Evolutionary conservation across 2,329 filamentous ascomycete species (phyloP), one percentile per base, ranked within the genome.

Genomic region (Colletotrichum spinosum): DNA sequence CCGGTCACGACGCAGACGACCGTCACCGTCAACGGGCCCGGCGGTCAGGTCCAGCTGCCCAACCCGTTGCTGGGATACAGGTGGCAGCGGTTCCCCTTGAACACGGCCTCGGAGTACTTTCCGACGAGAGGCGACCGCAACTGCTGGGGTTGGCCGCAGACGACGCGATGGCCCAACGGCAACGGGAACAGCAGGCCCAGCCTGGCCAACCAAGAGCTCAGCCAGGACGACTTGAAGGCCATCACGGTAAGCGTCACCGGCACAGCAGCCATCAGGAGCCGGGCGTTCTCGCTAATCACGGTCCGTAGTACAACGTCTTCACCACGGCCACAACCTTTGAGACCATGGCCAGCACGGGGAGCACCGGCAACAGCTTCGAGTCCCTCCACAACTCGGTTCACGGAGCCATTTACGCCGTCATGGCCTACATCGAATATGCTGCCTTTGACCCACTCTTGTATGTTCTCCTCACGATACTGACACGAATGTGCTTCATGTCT

Each of bases 381-480:
- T 73, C 72, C 63, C 75, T 82, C 17, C 81, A 84, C 68, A 80
- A 81, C 60, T 69, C 67, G 50, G 72, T 84, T 39, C 80, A 83
- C 69, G 78, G 76, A 73, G 77, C 79, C 64, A 76, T 70, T 38
- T 73, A 69, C n/a, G 54, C 54, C 6, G 42, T 57, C 76, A 81
- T 55, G 79, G 76, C n/a, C 75, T 67, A 73, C 34, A 69, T 79
- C 8, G 73, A 74, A n/a, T 78, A 78, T 60, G 75, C 80, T 2
- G 80, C 73, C n/a, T 84, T 81, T 66, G 81, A 84, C 46, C 78
- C 80, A 10, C 68, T 84, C 34, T 84, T 84, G 77, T 80, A 71
- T 65, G 77, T 72, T 33, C 25, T 12, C 35, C 17, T 25, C 11
- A 11, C 44, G 38, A 35, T 3, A 9, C 4, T 35, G 5, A 11